Conservation (phyloP, 768 basidiomycete species). For the Trametopsis cervina region DNA sequence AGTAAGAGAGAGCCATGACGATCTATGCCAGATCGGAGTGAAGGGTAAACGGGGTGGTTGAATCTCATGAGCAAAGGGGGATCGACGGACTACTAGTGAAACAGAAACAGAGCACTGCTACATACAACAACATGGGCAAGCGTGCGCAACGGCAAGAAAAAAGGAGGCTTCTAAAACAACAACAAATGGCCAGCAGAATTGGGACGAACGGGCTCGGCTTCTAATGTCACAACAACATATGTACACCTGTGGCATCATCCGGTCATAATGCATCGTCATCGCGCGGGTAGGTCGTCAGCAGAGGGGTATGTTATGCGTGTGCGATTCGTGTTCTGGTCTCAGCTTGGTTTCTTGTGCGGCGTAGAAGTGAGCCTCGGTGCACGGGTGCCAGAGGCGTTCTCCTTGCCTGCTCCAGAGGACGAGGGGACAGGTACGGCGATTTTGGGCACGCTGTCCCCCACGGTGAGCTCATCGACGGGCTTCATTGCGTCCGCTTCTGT, state of each 20-base stretch:
- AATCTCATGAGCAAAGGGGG: too few relatives aligned
- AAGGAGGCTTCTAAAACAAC: too few relatives aligned
- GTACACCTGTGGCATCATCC: background rate
- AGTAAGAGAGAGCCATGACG: too few relatives aligned
- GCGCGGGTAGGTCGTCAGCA: too few relatives aligned
- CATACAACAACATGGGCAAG: too few relatives aligned
- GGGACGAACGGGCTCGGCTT: background rate
- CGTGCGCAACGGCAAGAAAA: too few relatives aligned
- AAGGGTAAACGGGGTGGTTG: too few relatives aligned
- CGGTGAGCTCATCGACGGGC: slow-evolving; percentile 52
- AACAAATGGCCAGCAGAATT: too few relatives aligned
- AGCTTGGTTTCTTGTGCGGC: slow-evolving; percentile 5
- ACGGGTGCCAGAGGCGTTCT: slow-evolving; percentile 13
- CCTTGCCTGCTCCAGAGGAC: slow-evolving; percentile 14
- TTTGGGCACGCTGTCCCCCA: slow-evolving; percentile 17
- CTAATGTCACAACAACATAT: background rate
- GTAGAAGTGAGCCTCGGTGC: slow-evolving; percentile 18
- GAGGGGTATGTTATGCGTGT: too few relatives aligned
- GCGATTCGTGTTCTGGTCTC: background rate
- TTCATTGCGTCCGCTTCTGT: slow-evolving; percentile 60
- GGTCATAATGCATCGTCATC: background rate
- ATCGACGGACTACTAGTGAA: too few relatives aligned
- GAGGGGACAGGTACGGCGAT: slow-evolving; percentile 15
- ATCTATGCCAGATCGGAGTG: too few relatives aligned
- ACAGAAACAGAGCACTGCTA: too few relatives aligned